phyloP scores from a whole-genome alignment of 495 filamentous ascomycete species.

The Aspergillus saccharolyticus region DNA sequence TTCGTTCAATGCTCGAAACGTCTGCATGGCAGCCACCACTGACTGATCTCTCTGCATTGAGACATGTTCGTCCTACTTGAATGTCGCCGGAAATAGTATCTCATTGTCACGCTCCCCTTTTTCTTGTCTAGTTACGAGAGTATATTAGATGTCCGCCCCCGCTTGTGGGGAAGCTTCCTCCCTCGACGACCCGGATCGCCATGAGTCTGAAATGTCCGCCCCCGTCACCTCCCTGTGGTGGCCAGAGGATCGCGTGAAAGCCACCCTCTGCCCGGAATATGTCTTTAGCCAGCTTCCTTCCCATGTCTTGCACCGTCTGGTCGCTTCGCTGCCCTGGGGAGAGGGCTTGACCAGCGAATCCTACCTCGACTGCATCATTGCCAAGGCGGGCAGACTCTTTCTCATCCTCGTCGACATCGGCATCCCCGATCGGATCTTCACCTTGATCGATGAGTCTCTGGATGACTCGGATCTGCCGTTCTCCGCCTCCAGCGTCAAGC shows the following conservation, averaged over 20 bases:
- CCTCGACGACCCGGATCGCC: slow-evolving; percentile 4
- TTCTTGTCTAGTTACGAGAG: neutral
- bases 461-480: slow-evolving; percentile 88
- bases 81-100: neutral
- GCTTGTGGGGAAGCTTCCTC: neutral
- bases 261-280: slow-evolving; percentile 65
- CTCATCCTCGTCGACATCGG: slow-evolving; percentile 76
- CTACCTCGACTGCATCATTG: slow-evolving; percentile 88
- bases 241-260: slow-evolving; percentile 70
- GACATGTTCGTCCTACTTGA: slow-evolving; percentile 6
- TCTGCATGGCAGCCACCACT: slow-evolving; percentile 2
- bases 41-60: slow-evolving; percentile 3
- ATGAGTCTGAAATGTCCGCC: slow-evolving; percentile 27
- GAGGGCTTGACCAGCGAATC: slow-evolving; percentile 84
- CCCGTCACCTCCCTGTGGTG: slow-evolving; percentile 60
- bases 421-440: slow-evolving; percentile 79
- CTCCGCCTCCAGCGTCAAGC: slow-evolving; percentile 62
- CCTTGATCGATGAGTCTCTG: slow-evolving; percentile 76
- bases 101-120: slow-evolving; percentile 1
- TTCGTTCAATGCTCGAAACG: neutral
- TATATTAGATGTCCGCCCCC: slow-evolving; percentile 6
- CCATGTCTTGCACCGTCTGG: slow-evolving; percentile 59
- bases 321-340: slow-evolving; percentile 72
- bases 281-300: slow-evolving; percentile 62
- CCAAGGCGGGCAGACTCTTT: slow-evolving; percentile 73